These are phyloP conservation scores for Rostrohypoxylon terebratum DNA, from an alignment of 495 filamentous ascomycete species.

Conservation along the genomic window DNA sequence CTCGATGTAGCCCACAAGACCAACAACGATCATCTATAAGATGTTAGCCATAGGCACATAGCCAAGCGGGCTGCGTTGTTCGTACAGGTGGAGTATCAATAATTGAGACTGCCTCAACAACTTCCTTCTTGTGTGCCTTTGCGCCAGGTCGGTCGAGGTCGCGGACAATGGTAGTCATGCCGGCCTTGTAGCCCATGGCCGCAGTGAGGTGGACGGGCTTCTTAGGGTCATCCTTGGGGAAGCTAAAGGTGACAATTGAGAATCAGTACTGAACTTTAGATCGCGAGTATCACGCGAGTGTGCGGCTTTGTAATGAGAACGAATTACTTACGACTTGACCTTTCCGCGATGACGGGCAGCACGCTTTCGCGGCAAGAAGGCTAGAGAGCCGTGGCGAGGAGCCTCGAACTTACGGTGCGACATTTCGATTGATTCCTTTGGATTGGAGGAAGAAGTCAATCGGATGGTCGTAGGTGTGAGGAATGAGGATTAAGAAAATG, in stretches of 20 bases:
- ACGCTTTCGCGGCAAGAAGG: constrained; percentile 97
- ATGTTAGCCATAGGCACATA: constrained; percentile 71
- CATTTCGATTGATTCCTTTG: constrained; percentile 58
- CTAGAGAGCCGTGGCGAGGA: constrained; percentile 97
- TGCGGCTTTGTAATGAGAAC: constrained; percentile 9
- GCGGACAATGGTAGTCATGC: constrained; percentile 99
- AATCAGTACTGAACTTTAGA: constrained; percentile 28
- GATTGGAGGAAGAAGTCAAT: constrained; percentile 52
- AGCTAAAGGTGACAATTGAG: constrained; percentile 59
- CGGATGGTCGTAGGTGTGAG: constrained; percentile 40
- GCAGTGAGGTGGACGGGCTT: constrained; percentile 99
- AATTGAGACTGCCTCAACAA: constrained; percentile 98
- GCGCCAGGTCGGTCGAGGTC: constrained; percentile 99
- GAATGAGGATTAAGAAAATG: constrained; percentile 43
- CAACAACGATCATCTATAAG: constrained; percentile 95
- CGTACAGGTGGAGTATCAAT: constrained; percentile 99
- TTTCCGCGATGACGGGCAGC: constrained; percentile 96
- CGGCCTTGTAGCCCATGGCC: constrained; percentile 99
- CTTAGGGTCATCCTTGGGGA: constrained; percentile 99
- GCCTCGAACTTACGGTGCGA: constrained; percentile 87
- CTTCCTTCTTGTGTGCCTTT: constrained; percentile 99
- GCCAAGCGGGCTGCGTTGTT: constrained; percentile 74
- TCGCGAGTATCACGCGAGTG: not conserved
- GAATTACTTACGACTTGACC: constrained; percentile 87
- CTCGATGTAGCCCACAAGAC: constrained; percentile 99